Evolutionary conservation across 2,329 filamentous ascomycete species (phyloP), one percentile per base, ranked within the genome.

Genomic region (Penicillium sp.): DNA sequence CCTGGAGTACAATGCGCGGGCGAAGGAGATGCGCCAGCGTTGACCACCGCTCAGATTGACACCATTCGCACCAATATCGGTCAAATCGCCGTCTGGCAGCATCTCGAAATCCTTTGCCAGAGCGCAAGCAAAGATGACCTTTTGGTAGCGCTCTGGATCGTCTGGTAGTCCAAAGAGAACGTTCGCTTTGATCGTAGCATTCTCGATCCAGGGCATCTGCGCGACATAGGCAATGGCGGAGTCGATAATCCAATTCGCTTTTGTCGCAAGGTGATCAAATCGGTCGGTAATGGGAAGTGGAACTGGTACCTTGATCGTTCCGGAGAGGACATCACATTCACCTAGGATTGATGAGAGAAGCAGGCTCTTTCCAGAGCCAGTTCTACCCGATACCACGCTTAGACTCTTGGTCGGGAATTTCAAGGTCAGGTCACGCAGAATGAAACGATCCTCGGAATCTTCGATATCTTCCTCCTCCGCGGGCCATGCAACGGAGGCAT

Each of bases 141-240:
- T 84, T 1, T 80, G 77, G 69, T 93, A 94, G 40, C 91, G 84
- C n/a, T 81, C 77, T 57, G 86, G 78, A 54, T 91, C 84, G 31
- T 82, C 83, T 0, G 89, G 89, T 2, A 93, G 77, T 0, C 89
- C 89, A 61, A 93, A 94, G 0, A 91, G 73, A 50, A 94, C 89
- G 65, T 94, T 95, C 45, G 91, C 86, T 56, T 83, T 86, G 60
- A 95, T 86, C 6, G 86, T 89, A 0, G 88, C 89, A 65, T 93
- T 93, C 69, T 93, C 90, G 49, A 94, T 90, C 90, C 90, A 94
- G 0, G 90, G 90, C 8, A 89, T 91, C 69, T 93, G 89, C 1
- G 88, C 85, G 35, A 93, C 88, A 65, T 87, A 93, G 0, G 90
- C 90, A 48, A 92, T 82, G 2, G 88, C 83, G 1, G 62, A 66